These are phyloP conservation scores for Escovopsis sp. DNA, from an alignment of 2,329 filamentous ascomycete genomes.

Conservation along the genomic window DNA sequence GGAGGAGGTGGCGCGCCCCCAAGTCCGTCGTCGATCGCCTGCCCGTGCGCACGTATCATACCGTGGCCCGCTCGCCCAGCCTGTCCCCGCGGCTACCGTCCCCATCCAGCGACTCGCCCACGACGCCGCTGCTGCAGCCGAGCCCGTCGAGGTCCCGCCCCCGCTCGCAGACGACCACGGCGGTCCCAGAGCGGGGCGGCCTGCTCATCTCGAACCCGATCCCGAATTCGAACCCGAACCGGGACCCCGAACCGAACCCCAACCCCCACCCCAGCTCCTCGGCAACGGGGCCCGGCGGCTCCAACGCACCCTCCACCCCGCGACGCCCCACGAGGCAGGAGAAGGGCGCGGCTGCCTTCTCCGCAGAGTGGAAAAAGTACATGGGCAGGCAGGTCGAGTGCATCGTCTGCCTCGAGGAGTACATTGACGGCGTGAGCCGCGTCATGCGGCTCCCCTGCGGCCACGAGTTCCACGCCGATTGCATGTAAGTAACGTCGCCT, in stretches of 20 bases:
- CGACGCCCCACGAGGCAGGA: constrained; percentile 24
- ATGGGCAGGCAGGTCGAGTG: constrained; percentile 68
- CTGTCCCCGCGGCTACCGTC: constrained; percentile 45
- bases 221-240: no score
- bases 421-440: constrained; percentile 80
- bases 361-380: constrained; percentile 48
- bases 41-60: constrained; percentile 92
- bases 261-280: constrained; percentile 21
- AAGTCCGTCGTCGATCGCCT: constrained; percentile 90
- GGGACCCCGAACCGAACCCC: no score
- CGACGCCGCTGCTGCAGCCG: constrained; percentile 64
- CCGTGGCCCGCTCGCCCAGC: constrained; percentile 48
- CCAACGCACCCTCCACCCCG: constrained; percentile 3
- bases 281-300: constrained; percentile 21
- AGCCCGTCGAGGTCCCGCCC: constrained; percentile 38
- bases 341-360: constrained; percentile 28
- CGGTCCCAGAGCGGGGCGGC: constrained; percentile 37
- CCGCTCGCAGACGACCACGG: constrained; percentile 51
- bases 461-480: constrained; percentile 93
- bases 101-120: constrained; percentile 51
- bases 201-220: constrained; percentile 17
- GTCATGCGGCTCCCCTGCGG: constrained; percentile 97
- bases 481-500: constrained; percentile 62
- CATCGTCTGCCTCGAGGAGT: constrained; percentile 93
- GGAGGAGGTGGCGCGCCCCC: constrained; percentile 87